Base-by-base conservation (phyloP, 2,329 filamentous ascomycete genomes). In the Nemania serpens region DNA sequence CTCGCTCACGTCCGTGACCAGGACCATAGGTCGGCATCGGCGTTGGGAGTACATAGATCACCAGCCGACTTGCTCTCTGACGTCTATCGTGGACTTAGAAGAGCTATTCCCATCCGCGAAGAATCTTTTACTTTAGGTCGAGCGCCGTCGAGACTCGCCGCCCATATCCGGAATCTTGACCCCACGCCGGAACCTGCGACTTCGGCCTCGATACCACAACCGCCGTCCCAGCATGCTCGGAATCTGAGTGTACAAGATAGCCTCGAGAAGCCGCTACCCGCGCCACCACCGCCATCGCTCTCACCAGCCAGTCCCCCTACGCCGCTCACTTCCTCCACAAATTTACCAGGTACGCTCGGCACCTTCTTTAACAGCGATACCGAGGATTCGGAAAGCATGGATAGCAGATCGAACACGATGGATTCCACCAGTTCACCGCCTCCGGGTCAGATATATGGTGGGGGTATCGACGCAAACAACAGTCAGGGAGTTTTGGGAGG, bases 191-290 rank as follows among this genome's bases (percentile, higher is more conserved):
- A 71, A 70, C 59, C 43, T 42, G 17, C 29, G 36, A 53, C 41
- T 17, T 48, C 55, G 20, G 25, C 61, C 51, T 61, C 52, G 37
- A 63, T 55, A 46, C 45, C 48, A 55, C 65, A 63, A 36, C 55
- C 69, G 37, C 29, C 62, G 37, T 77, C 82, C 75, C 82, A 61
- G 59, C 59, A 86, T 85, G 83, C 75, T 59, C 78, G 81, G 66
- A 82, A 79, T 67, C 63, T 84, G 71, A 86, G 80, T 65, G 73
- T 86, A 51, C 82, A 84, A 69, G 76, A 82, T 59, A 86, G 83
- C 67, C 82, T 86, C 64, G 79, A 80, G 67, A 87, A 87, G 71
- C 84, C 84, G 50, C 72, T 86, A 20, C 84, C 84, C 37, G 78
- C 81, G 64, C 77, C 83, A 62, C 78, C 83, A 22, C 82, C 84